Percentiles rank a stretch among this genome's conserved stretches.
Evolutionary conservation across 352 stramenopile genomes (phyloP).

Genomic region (Phytopythium montanum): DNA sequence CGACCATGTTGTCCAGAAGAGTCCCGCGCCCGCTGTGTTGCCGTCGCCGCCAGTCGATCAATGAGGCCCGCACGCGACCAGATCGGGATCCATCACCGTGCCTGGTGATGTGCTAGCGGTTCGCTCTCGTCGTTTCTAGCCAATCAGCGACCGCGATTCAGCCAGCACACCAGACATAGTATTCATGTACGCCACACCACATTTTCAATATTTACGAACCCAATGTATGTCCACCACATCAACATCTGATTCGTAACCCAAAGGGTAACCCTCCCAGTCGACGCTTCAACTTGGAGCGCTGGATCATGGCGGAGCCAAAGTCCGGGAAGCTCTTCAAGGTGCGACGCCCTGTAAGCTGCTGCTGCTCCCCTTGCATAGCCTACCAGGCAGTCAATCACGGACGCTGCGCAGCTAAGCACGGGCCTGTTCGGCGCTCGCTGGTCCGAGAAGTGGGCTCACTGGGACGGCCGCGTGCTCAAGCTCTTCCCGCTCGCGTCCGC

Average conservation of each 20-base stretch:
- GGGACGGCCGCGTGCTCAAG: slow-evolving; percentile 66
- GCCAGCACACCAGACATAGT: too few species aligned
- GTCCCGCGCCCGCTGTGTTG: too few species aligned
- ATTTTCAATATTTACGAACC: too few species aligned
- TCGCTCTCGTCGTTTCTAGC: too few species aligned
- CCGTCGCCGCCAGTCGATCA: slow-evolving; percentile 6
- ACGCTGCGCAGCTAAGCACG: slow-evolving; percentile 30
- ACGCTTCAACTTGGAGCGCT: neutral
- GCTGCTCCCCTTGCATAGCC: neutral
- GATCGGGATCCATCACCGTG: too few species aligned
- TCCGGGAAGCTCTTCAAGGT: slow-evolving; percentile 69
- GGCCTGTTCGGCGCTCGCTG: slow-evolving; percentile 68
- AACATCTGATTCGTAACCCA: too few species aligned
- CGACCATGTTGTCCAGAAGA: slow-evolving; percentile 34
- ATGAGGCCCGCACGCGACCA: neutral
- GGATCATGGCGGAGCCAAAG: slow-evolving; percentile 35
- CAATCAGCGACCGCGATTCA: too few species aligned
- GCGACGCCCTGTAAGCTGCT: neutral
- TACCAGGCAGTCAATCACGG: neutral
- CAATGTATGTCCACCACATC: too few species aligned
- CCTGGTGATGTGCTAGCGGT: too few species aligned
- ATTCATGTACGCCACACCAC: too few species aligned
- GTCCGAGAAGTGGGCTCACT: slow-evolving; percentile 79
- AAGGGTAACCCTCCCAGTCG: neutral
- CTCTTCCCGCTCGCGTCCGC: slow-evolving; percentile 72